phyloP scores from a whole-genome alignment of 768 basidiomycete genomes.

The Agrocybe chaxingu region DNA sequence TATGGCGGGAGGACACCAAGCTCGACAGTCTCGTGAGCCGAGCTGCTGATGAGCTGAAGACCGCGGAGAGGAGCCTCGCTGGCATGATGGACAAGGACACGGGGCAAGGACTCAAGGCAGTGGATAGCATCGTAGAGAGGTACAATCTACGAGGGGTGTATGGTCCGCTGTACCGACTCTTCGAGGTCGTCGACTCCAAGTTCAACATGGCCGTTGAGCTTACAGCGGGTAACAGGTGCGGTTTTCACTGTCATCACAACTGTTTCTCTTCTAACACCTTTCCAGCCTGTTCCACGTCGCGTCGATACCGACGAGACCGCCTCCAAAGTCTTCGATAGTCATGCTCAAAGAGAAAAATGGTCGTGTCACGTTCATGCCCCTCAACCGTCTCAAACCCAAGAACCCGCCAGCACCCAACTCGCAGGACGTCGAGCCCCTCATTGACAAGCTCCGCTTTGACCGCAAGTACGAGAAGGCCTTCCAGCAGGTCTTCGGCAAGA shows the following conservation, averaged over 20 bases:
- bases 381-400: constrained; percentile 89
- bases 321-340: constrained; percentile 80
- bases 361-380: constrained; percentile 96
- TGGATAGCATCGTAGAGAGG: constrained; percentile 79
- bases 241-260: background rate
- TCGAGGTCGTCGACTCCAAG: constrained; percentile 82
- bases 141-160: constrained; percentile 80
- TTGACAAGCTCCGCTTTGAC: constrained; percentile 82
- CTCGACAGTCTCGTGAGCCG: constrained; percentile 73
- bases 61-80: constrained; percentile 73
- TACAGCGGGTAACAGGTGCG: constrained; percentile 91
- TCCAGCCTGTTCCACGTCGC: constrained; percentile 88
- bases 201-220: constrained; percentile 93
- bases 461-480: constrained; percentile 74
- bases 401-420: constrained; percentile 61
- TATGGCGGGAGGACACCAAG: constrained; percentile 95
- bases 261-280: constrained; percentile 5
- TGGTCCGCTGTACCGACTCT: constrained; percentile 91
- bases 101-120: constrained; percentile 80
- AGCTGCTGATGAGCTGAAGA: constrained; percentile 77
- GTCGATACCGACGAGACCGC: constrained; percentile 97
- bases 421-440: constrained; percentile 74
- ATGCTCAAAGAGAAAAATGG: constrained; percentile 95
- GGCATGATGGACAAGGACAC: constrained; percentile 99
- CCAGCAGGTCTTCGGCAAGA: constrained; percentile 96